phyloP scores from a whole-genome alignment of 768 basidiomycete genomes.

The Lactifluus hygrophoroides region DNA sequence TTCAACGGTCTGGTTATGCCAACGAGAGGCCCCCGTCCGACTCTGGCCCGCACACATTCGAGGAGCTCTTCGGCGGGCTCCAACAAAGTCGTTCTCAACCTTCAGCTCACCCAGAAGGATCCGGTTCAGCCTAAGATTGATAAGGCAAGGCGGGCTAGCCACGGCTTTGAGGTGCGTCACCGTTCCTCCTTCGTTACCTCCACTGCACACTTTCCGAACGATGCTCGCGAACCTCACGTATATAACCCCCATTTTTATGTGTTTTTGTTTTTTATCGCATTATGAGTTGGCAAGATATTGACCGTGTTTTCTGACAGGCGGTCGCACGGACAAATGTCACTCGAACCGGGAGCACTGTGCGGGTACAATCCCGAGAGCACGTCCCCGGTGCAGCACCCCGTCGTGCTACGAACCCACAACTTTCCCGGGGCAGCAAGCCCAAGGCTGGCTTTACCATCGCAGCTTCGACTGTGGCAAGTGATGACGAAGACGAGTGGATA shows the following conservation, averaged over 20 bases:
- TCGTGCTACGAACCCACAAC: neutral
- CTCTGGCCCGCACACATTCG: slow-evolving; percentile 51
- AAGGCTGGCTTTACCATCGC: slow-evolving; percentile 55
- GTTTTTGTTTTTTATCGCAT: neutral
- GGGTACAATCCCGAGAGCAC: slow-evolving; percentile 18
- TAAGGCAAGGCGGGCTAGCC: slow-evolving; percentile 42
- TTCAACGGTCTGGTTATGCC: slow-evolving; percentile 32
- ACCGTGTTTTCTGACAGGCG: neutral
- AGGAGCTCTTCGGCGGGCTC: slow-evolving; percentile 48
- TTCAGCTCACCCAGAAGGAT: slow-evolving; percentile 66
- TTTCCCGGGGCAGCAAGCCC: slow-evolving; percentile 21
- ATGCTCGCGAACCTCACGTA: neutral
- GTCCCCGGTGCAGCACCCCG: slow-evolving; percentile 11
- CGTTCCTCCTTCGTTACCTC: neutral
- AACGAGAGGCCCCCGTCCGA: slow-evolving; percentile 41
- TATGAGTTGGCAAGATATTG: neutral
- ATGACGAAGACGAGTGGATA: slow-evolving; percentile 63
- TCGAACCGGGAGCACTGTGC: slow-evolving; percentile 11
- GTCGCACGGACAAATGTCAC: slow-evolving; percentile 6
- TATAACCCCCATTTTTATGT: neutral
- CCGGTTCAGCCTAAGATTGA: slow-evolving; percentile 37
- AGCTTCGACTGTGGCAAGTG: slow-evolving; percentile 39
- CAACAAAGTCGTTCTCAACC: slow-evolving; percentile 48
- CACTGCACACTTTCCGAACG: neutral
- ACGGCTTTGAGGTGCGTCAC: slow-evolving; percentile 38